These are phyloP conservation scores for Rubus parviflorus DNA, from an alignment of 306 rosid genomes.

Conservation along the genomic window DNA sequence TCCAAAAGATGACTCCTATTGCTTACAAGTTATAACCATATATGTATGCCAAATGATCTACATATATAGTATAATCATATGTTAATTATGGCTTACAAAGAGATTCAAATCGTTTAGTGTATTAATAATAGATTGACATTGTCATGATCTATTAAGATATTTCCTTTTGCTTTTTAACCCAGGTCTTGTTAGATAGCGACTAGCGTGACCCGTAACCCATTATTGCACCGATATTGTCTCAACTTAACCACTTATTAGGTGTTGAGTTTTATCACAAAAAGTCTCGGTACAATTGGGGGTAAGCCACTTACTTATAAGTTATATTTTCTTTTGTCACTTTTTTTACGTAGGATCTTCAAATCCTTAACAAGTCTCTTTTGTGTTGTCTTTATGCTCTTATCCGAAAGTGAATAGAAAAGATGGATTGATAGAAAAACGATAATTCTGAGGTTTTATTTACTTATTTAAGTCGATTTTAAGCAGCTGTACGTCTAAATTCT, in stretches of 20 bases:
- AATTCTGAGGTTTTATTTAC: background rate
- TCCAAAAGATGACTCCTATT: slow-evolving; percentile 51
- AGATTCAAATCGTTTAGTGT: too few species aligned
- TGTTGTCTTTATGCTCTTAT: background rate
- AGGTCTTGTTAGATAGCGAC: too few species aligned
- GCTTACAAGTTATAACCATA: slow-evolving; percentile 43
- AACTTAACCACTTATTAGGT: too few species aligned
- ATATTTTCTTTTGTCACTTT: too few species aligned
- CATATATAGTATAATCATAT: slow-evolving; percentile 29
- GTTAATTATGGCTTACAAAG: background rate
- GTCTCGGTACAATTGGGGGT: too few species aligned
- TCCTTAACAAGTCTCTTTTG: too few species aligned
- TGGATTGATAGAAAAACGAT: background rate
- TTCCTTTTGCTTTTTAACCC: background rate
- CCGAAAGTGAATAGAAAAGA: background rate
- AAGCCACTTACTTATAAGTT: too few species aligned
- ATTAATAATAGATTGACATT: too few species aligned
- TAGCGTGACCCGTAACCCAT: too few species aligned
- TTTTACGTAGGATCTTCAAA: too few species aligned
- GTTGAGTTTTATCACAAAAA: too few species aligned
- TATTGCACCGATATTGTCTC: too few species aligned
- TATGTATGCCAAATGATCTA: slow-evolving; percentile 48
- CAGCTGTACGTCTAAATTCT: background rate
- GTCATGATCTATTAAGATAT: background rate
- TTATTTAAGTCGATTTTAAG: background rate